Evolutionary conservation across 1,139 yeast genomes (phyloP), one percentile per base, ranked within the genome.

Genomic region (Pichia sp.): DNA sequence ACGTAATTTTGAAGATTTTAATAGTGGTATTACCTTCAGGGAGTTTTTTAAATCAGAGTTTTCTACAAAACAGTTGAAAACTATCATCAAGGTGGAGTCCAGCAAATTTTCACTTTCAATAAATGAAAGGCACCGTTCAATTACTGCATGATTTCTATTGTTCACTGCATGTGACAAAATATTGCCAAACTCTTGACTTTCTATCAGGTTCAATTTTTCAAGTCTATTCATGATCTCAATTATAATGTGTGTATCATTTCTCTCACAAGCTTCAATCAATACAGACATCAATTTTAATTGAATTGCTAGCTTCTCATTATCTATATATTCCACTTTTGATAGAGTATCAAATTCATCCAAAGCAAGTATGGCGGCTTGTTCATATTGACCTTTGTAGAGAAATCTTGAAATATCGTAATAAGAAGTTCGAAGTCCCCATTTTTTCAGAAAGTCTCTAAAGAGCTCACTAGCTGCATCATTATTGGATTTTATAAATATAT

Each of bases 381-480:
- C 49, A 20, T 49, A 48, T 21, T 48, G 47, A n/a, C 39, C 46
- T 25, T 33, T 32, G 4, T 21, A n/a, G 6, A 51, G 12, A 10
- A 38, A 34, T 20, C 49, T 33, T 7, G 28, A 35, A 4, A 51
- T 38, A 19, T 49, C 48, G 30, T 42, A 50, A 31, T 44, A 46
- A 4, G 38, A 28, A 7, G 33, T 12, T n/a, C 40, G 34, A 6
- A 42, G 22, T 2, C 28, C 26, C 22, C 31, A 11, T 12, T 31
- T 33, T 9, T 23, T n/a, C 3, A 51, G 28, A 23, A 43, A 21
- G 11, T 35, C 41, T 23, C 36, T 40, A 19, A 49, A 50, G 12
- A 33, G n/a, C 31, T 48, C 52, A 28, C 39, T 35, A 12, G 31
- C 35, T 1, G 12, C 8, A 1, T 37, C 40, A 6, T 20, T 18